Percentiles rank a stretch among this genome's conserved stretches.
phyloP scores from a whole-genome alignment of 768 basidiomycete species.

The Lentinus brumalis region DNA sequence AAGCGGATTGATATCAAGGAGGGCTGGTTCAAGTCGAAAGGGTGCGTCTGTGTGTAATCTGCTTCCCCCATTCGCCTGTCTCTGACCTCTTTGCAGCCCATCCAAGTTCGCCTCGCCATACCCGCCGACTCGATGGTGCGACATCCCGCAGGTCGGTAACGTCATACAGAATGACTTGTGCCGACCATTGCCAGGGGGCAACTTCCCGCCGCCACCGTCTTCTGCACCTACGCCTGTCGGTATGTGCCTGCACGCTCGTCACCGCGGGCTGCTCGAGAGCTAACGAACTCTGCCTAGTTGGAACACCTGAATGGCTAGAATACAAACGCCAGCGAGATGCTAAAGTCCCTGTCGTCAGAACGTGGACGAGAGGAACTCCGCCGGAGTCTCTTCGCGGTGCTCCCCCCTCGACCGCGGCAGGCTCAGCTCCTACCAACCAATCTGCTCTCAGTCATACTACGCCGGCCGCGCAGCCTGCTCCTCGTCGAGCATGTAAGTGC shows the following conservation, averaged over 20 bases:
- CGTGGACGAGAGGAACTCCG: conserved; percentile 1
- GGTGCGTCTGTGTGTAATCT: not conserved
- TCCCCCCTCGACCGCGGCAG: not conserved
- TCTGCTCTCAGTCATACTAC: not conserved
- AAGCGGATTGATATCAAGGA: conserved; percentile 48
- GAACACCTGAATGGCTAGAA: conserved; percentile 23
- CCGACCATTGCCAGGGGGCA: conserved; percentile 42
- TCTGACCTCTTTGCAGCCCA: not conserved
- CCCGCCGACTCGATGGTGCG: conserved; percentile 41
- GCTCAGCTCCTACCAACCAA: not conserved
- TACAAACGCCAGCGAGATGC: conserved; percentile 1
- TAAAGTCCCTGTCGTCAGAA: not conserved
- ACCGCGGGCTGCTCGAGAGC: no score
- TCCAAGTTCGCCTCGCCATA: conserved; percentile 41
- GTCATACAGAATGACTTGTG: conserved; percentile 41
- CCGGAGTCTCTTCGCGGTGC: not conserved
- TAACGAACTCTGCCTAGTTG: conserved; percentile 10
- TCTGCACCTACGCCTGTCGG: conserved; percentile 34
- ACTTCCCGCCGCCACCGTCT: conserved; percentile 29
- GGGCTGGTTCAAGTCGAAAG: conserved; percentile 39
- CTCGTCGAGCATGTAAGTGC: conserved; percentile 6
- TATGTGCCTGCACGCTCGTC: conserved; percentile 18
- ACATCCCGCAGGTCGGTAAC: conserved; percentile 39
- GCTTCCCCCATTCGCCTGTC: not conserved
- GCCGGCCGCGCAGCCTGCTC: not conserved